phyloP scores from a whole-genome alignment of 768 basidiomycete species.

The Suillus subaureus region DNA sequence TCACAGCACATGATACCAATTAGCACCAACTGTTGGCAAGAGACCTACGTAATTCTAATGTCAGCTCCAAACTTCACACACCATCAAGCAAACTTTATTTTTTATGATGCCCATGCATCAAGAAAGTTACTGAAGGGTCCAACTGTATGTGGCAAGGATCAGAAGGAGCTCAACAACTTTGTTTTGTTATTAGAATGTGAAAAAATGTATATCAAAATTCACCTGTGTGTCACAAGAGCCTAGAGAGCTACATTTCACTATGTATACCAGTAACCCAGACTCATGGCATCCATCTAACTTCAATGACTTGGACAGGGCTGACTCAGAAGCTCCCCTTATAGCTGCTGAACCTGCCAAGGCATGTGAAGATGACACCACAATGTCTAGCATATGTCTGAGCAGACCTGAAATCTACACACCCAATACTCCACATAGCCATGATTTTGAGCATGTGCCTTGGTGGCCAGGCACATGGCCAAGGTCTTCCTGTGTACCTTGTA shows the following conservation, averaged over 20 bases:
- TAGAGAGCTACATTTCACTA: background rate
- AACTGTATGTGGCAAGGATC: too few relatives aligned
- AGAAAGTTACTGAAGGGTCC: background rate
- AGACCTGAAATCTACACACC: background rate
- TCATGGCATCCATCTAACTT: background rate
- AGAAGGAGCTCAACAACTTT: too few relatives aligned
- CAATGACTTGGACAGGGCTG: too few relatives aligned
- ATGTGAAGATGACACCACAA: too few relatives aligned
- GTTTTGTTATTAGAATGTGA: too few relatives aligned
- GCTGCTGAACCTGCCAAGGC: too few relatives aligned
- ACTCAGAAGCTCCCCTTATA: background rate
- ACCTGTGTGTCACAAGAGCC: too few relatives aligned
- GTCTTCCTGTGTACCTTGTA: background rate
- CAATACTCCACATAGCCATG: background rate
- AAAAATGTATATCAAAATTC: too few relatives aligned
- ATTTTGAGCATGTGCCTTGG: background rate
- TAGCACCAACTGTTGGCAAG: background rate
- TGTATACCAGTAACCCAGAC: background rate
- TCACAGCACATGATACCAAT: background rate
- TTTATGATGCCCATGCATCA: background rate
- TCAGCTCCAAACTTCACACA: too few relatives aligned
- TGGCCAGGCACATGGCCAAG: background rate
- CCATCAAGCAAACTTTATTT: too few relatives aligned
- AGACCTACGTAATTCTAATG: too few relatives aligned
- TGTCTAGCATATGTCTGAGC: too few relatives aligned